A percentile compares a stretch with the other conserved stretches of the same genome.
These are phyloP conservation scores for Diaporthe sp. DNA, from an alignment of 2,329 filamentous ascomycete genomes.

Conservation along the genomic window DNA sequence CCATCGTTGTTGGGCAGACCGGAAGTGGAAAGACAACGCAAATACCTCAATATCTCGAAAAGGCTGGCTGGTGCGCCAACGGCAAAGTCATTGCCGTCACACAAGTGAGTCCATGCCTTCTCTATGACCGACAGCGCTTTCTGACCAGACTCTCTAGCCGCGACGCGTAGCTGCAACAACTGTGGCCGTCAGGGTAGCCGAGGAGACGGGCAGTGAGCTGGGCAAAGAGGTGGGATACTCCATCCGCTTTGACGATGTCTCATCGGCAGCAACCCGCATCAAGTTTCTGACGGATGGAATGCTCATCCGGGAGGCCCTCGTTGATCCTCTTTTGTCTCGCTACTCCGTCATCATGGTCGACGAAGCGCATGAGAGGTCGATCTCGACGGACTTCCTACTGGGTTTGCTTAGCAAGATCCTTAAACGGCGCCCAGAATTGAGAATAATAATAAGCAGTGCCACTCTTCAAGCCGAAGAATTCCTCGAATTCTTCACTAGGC, in stretches of 20 bases:
- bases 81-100: conserved; percentile 90
- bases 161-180: conserved; percentile 92
- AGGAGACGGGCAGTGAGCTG: conserved; percentile 87
- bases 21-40: conserved; percentile 97
- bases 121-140: not conserved
- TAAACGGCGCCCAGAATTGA: conserved; percentile 82
- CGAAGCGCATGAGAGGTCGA: conserved; percentile 93
- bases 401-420: conserved; percentile 93
- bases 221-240: conserved; percentile 95
- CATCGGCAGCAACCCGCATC: conserved; percentile 86
- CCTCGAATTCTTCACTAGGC: conserved; percentile 77
- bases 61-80: conserved; percentile 89
- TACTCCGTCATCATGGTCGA: conserved; percentile 99
- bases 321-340: conserved; percentile 89
- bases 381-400: conserved; percentile 92
- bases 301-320: conserved; percentile 89
- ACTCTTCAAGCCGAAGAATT: conserved; percentile 93
- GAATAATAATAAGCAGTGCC: conserved; percentile 93
- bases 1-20: conserved; percentile 92
- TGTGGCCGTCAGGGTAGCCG: conserved; percentile 88
- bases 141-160: conserved; percentile 67
- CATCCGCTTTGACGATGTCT: conserved; percentile 92
- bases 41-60: conserved; percentile 90
- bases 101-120: conserved; percentile 75
- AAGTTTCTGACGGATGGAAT: conserved; percentile 97